A percentile compares a stretch with the other conserved stretches of the same genome.
Conservation (phyloP, 1,284 basidiomycete species). For the Phlebopus sp. region DNA sequence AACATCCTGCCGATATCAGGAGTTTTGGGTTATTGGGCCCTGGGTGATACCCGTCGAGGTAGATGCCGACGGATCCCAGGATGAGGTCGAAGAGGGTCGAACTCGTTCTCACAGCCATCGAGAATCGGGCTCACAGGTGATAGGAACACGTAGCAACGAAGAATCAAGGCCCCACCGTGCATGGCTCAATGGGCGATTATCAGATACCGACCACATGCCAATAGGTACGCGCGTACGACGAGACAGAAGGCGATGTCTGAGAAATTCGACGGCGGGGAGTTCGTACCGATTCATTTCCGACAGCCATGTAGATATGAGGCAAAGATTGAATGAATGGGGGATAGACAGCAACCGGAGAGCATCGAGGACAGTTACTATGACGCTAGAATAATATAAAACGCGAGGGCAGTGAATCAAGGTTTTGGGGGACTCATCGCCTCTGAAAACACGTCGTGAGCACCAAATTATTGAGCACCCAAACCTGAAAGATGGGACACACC, state of each 20-base stretch:
- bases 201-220: no score
- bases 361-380: slow-evolving; percentile 5
- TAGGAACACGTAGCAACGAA: slow-evolving; percentile 35
- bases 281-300: no score
- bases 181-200: no score
- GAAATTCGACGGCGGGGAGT: no score
- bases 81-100: slow-evolving; percentile 1
- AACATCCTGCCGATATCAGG: neutral
- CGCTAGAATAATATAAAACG: slow-evolving; percentile 1
- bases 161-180: neutral
- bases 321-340: neutral
- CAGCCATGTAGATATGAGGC: neutral
- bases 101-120: neutral
- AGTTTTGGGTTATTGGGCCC: neutral
- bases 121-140: slow-evolving; percentile 26
- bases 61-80: neutral
- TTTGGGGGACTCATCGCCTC: slow-evolving; percentile 33
- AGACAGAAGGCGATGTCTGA: no score
- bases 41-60: neutral
- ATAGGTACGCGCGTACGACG: no score
- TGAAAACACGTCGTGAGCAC: slow-evolving; percentile 12
- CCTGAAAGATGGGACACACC: slow-evolving; percentile 48
- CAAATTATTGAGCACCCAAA: neutral
- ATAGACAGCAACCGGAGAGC: slow-evolving; percentile 11
- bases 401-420: slow-evolving; percentile 17